Evolutionary conservation across 164 flowering plant genomes (phyloP).

Genomic region (Akebia trifoliata): DNA sequence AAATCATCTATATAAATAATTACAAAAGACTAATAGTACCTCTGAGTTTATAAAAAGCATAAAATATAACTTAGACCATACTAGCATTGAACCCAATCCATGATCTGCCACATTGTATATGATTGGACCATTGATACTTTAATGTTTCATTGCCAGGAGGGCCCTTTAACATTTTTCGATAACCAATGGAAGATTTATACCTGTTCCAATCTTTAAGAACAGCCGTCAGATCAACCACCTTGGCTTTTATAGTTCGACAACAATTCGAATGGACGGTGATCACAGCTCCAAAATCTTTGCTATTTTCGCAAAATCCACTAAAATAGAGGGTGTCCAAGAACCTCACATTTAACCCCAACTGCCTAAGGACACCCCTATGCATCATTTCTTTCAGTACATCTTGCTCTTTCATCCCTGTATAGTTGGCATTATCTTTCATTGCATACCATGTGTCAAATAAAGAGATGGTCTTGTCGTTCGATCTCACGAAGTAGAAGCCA

Average conservation of each 20-base stretch:
- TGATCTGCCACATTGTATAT: neutral
- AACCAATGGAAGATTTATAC: constrained; percentile 9
- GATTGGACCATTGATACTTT: constrained; percentile 7
- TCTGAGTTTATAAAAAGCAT: neutral
- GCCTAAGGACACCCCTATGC: constrained; percentile 15
- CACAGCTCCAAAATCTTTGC: constrained; percentile 33
- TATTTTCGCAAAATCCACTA: constrained; percentile 52
- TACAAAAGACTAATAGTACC: too few species aligned
- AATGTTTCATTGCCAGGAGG: neutral
- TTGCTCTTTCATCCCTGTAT: constrained; percentile 53
- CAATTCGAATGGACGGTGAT: constrained; percentile 65
- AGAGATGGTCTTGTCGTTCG: constrained; percentile 53
- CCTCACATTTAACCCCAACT: constrained; percentile 25
- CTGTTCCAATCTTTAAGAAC: constrained; percentile 43
- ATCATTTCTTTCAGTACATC: constrained; percentile 47
- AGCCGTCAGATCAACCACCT: constrained; percentile 34
- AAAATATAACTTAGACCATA: neutral
- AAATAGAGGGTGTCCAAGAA: constrained; percentile 39
- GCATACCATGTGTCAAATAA: constrained; percentile 48
- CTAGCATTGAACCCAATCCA: constrained; percentile 2
- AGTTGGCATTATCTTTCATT: constrained; percentile 34
- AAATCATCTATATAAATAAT: neutral
- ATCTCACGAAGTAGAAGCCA: constrained; percentile 54
- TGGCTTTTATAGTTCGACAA: constrained; percentile 46
- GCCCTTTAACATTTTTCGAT: neutral